These are phyloP conservation scores for Malania oleifera DNA, from an alignment of 164 flowering plant species.

Conservation along the genomic window DNA sequence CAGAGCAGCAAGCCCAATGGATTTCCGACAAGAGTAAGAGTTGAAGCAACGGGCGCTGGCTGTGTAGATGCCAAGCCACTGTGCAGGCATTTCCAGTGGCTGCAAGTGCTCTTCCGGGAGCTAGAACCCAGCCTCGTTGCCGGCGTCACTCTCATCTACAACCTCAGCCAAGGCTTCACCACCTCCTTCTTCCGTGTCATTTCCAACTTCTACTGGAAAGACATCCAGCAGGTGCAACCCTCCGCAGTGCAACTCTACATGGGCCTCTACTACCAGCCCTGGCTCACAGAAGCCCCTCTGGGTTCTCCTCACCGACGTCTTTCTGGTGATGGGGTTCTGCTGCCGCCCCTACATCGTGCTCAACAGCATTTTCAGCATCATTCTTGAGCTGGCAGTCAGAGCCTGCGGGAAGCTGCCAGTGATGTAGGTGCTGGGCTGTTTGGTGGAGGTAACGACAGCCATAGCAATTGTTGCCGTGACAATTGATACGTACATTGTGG, in stretches of 20 bases:
- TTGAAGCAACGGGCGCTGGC: too few species aligned
- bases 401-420: conserved; percentile 27
- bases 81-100: too few species aligned
- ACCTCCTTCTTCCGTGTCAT: conserved; percentile 50
- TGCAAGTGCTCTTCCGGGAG: conserved; percentile 44
- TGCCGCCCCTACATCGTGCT: conserved; percentile 53
- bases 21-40: too few species aligned
- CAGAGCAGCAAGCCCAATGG: too few species aligned
- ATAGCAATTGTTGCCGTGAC: conserved; percentile 64
- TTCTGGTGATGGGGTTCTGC: conserved; percentile 49
- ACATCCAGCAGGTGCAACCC: conserved; percentile 67
- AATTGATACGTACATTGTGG: conserved; percentile 71
- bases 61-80: too few species aligned
- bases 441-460: conserved; percentile 45
- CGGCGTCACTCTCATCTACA: conserved; percentile 64
- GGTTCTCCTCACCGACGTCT: conserved; percentile 64
- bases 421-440: conserved; percentile 36
- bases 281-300: conserved; percentile 73
- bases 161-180: conserved; percentile 63
- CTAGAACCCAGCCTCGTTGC: conserved; percentile 45
- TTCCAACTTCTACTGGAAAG: conserved; percentile 81
- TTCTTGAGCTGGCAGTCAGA: conserved; percentile 37
- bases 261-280: conserved; percentile 59
- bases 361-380: conserved; percentile 45
- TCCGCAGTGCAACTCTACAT: conserved; percentile 57